These are phyloP conservation scores for Gynostemma pentaphyllum DNA, from an alignment of 306 rosid genomes.

Conservation along the genomic window DNA sequence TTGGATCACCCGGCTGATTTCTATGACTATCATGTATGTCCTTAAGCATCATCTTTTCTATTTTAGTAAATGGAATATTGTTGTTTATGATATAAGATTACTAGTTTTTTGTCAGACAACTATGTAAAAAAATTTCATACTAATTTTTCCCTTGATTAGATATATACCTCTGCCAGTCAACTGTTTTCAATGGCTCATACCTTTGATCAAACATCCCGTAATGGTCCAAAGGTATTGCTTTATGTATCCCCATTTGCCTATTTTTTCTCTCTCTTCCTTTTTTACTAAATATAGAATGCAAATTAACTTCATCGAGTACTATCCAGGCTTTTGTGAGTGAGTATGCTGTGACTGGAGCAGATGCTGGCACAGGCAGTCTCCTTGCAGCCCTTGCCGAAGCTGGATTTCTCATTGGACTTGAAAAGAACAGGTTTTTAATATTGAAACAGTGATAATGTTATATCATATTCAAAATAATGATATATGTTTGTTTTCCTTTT, in stretches of 20 bases:
- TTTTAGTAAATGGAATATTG: background rate
- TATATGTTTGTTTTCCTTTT: background rate
- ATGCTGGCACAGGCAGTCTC: conserved; percentile 83
- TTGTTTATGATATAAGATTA: background rate
- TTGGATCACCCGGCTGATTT: conserved; percentile 88
- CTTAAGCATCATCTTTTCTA: conserved; percentile 11
- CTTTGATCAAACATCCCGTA: conserved; percentile 45
- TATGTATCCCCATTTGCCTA: background rate
- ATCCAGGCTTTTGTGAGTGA: conserved; percentile 91
- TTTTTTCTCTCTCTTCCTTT: background rate
- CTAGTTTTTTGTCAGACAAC: background rate
- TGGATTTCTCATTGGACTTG: conserved; percentile 75
- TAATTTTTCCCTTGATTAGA: conserved; percentile 26
- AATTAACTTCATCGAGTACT: background rate
- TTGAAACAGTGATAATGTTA: background rate
- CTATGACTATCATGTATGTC: conserved; percentile 80
- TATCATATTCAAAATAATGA: too few species aligned
- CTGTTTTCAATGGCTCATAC: conserved; percentile 46
- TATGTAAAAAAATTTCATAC: background rate
- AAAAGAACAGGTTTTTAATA: conserved; percentile 60
- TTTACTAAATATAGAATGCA: conserved; percentile 2
- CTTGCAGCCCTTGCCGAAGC: conserved; percentile 81
- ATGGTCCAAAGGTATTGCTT: conserved; percentile 41
- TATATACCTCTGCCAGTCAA: conserved; percentile 58
- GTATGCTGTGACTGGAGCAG: conserved; percentile 71